phyloP scores from a whole-genome alignment of 495 filamentous ascomycete genomes.

The Cenococcum geophilum region DNA sequence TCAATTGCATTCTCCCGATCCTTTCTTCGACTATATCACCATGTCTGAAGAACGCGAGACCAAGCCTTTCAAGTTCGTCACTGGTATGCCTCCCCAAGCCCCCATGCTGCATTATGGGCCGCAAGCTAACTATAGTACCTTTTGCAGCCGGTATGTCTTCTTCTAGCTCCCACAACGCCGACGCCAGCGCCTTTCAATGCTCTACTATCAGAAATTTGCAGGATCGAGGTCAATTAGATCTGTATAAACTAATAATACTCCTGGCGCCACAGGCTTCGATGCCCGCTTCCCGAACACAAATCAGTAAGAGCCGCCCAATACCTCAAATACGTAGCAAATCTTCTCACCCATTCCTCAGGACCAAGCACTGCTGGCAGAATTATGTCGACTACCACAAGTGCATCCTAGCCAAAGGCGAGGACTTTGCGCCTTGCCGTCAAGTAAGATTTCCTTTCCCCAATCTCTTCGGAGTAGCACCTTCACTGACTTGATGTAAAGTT shows the following conservation, averaged over 20 bases:
- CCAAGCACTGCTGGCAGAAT: slow-evolving; percentile 95
- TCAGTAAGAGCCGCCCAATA: slow-evolving; percentile 52
- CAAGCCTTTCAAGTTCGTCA: slow-evolving; percentile 99
- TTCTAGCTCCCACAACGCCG: slow-evolving; percentile 2
- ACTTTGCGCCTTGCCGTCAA: slow-evolving; percentile 96
- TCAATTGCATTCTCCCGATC: slow-evolving; percentile 23
- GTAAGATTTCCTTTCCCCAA: slow-evolving; percentile 43
- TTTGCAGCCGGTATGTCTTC: slow-evolving; percentile 34
- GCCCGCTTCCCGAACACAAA: slow-evolving; percentile 98
- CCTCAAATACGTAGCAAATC: slow-evolving; percentile 30
- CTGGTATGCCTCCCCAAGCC: slow-evolving; percentile 60
- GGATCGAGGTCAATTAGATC: background rate
- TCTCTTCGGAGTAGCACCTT: background rate
- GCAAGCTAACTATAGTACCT: slow-evolving; percentile 14
- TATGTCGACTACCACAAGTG: slow-evolving; percentile 99
- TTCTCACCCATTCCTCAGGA: slow-evolving; percentile 38
- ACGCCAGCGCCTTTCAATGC: background rate
- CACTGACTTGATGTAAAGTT: slow-evolving; percentile 53
- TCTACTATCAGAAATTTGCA: background rate
- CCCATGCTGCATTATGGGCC: background rate
- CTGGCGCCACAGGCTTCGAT: slow-evolving; percentile 70
- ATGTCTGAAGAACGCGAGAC: slow-evolving; percentile 90
- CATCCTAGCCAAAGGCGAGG: slow-evolving; percentile 95
- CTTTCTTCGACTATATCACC: slow-evolving; percentile 36
- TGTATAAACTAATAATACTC: background rate